Evolutionary conservation across 805 yeast genomes (phyloP).

Genomic region (Wickerhamiella hasegawae): DNA sequence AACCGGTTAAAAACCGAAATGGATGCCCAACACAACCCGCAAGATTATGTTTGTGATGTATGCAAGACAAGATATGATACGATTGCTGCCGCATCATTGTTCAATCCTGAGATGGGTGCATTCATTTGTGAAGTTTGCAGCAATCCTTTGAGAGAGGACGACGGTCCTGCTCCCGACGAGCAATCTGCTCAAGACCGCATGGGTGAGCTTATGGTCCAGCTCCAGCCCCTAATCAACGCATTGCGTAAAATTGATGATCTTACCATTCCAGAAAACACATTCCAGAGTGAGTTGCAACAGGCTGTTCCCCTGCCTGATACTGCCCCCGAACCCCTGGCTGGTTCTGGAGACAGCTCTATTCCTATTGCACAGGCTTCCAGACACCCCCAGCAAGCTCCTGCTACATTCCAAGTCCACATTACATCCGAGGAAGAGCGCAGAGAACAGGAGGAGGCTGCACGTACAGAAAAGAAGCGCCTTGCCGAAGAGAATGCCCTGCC

Average conservation of each 20-base stretch:
- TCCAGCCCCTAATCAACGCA: conserved; percentile 73
- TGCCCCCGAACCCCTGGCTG: conserved; percentile 6
- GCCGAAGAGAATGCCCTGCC: conserved; percentile 90
- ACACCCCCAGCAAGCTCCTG: conserved; percentile 31
- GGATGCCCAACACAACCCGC: conserved; percentile 74
- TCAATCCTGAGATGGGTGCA: conserved; percentile 64
- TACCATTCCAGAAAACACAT: conserved; percentile 71
- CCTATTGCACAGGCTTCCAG: conserved; percentile 14
- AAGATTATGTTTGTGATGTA: conserved; percentile 81
- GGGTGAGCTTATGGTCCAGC: conserved; percentile 72
- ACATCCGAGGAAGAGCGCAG: conserved; percentile 74
- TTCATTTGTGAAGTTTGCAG: conserved; percentile 80
- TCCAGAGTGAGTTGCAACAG: conserved; percentile 66
- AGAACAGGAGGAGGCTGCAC: conserved; percentile 48
- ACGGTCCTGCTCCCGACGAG: conserved; percentile 64
- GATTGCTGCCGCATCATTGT: conserved; percentile 69
- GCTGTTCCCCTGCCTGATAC: conserved; percentile 42
- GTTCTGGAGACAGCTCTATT: conserved; percentile 8
- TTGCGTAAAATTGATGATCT: conserved; percentile 71
- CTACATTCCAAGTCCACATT: conserved; percentile 79
- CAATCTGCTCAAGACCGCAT: conserved; percentile 66
- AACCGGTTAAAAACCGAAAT: conserved; percentile 65
- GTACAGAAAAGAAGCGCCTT: conserved; percentile 49
- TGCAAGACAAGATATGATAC: conserved; percentile 73
- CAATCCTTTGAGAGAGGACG: conserved; percentile 67